Evolutionary conservation across 1,139 yeast species (phyloP).

Genomic region (Kazachstania sp.): DNA sequence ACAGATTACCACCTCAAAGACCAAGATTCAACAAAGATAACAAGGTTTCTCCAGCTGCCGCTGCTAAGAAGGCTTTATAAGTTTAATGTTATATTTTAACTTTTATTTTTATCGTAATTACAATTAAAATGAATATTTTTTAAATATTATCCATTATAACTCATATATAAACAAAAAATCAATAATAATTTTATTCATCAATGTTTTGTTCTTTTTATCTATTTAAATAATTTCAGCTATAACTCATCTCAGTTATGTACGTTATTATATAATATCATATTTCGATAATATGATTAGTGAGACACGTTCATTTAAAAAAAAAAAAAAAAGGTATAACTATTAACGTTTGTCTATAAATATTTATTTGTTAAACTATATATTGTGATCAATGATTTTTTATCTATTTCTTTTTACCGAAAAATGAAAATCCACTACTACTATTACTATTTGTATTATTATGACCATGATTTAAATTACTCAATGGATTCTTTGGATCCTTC

Average conservation of each 20-base stretch:
- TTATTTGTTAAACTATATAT: background rate
- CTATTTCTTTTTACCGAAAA: slow-evolving; percentile 18
- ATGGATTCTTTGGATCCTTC: background rate
- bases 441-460: background rate
- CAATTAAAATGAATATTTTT: no score
- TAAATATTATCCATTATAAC: no score
- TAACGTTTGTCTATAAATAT: background rate
- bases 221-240: no score
- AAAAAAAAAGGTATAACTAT: no score
- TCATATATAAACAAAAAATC: no score
- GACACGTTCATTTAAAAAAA: no score
- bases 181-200: no score
- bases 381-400: background rate
- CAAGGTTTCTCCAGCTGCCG: slow-evolving; percentile 95
- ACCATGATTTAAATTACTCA: background rate
- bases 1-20: slow-evolving; percentile 99
- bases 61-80: slow-evolving; percentile 84
- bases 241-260: no score
- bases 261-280: no score
- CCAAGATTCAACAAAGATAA: slow-evolving; percentile 89
- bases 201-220: no score
- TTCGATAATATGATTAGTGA: no score
- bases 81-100: background rate
- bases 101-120: no score
- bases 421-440: slow-evolving; percentile 13